phyloP scores from a whole-genome alignment of 2,329 filamentous ascomycete genomes.

The Bipolaris cookei region DNA sequence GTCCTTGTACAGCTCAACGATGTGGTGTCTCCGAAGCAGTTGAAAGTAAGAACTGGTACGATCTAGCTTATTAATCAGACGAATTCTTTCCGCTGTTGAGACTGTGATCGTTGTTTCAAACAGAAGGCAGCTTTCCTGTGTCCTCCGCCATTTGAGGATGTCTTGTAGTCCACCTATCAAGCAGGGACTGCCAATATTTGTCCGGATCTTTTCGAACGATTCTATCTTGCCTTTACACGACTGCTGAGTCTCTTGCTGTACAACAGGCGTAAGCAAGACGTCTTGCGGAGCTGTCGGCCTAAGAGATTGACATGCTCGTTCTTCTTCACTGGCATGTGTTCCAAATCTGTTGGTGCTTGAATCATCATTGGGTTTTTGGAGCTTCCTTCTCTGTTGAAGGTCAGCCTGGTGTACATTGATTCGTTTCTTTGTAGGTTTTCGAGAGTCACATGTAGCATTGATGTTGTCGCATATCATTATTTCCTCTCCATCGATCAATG shows the following conservation, averaged over 20 bases:
- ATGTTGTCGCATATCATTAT: too few relatives aligned
- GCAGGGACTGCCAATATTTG: slow-evolving; percentile 2
- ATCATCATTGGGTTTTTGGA: too few relatives aligned
- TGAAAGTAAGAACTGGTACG: background rate
- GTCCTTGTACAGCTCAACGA: slow-evolving; percentile 4
- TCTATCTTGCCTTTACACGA: background rate
- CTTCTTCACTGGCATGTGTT: too few relatives aligned
- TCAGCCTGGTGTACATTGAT: too few relatives aligned
- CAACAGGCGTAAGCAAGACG: slow-evolving; percentile 1
- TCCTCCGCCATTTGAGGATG: background rate
- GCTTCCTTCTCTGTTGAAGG: too few relatives aligned
- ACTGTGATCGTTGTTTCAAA: background rate
- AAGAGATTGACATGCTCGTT: too few relatives aligned
- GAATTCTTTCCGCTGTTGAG: slow-evolving; percentile 3
- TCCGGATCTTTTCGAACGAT: background rate
- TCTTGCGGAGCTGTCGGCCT: too few relatives aligned
- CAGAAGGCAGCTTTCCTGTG: background rate
- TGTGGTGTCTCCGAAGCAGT: slow-evolving; percentile 3
- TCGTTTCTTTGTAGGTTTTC: too few relatives aligned
- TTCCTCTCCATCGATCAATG: too few relatives aligned
- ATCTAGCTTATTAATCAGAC: background rate
- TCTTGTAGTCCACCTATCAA: background rate
- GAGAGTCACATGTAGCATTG: too few relatives aligned
- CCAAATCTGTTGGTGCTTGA: too few relatives aligned
- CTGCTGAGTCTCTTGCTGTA: background rate